Evolutionary conservation across 345 rosid genomes (phyloP).

Genomic region (Hypericum androsaemum): DNA sequence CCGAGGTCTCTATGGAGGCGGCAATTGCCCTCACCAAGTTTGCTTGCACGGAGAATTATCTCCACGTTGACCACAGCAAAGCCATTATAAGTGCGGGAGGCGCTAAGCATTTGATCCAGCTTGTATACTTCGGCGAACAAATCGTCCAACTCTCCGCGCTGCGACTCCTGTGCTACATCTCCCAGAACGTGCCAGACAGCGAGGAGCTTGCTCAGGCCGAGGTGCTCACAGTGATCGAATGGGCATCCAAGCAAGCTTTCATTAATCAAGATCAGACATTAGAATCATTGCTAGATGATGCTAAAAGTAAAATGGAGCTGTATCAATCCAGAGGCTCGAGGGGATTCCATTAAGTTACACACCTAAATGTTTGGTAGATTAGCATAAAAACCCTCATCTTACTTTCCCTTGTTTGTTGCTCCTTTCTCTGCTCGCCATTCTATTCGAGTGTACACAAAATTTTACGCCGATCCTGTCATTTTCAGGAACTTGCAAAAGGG

Average conservation of each 20-base stretch:
- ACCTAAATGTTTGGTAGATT: not conserved
- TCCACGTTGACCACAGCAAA: conserved; percentile 66
- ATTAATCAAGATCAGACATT: conserved; percentile 35
- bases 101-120: conserved; percentile 61
- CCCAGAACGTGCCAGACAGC: conserved; percentile 74
- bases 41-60: conserved; percentile 64
- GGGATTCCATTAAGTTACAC: conserved; percentile 40
- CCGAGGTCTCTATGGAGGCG: conserved; percentile 58
- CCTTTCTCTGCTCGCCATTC: too few species aligned
- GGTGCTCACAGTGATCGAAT: conserved; percentile 67
- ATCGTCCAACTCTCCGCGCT: conserved; percentile 48
- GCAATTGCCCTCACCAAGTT: conserved; percentile 65
- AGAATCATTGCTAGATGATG: conserved; percentile 45
- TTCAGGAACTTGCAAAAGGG: too few species aligned
- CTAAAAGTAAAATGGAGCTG: conserved; percentile 73
- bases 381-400: conserved; percentile 3
- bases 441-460: too few species aligned
- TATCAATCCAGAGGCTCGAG: conserved; percentile 86
- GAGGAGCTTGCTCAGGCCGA: conserved; percentile 69
- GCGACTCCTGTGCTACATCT: conserved; percentile 59
- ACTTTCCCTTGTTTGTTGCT: too few species aligned
- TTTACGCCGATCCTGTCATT: too few species aligned
- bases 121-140: conserved; percentile 75
- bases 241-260: conserved; percentile 68
- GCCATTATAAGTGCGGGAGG: conserved; percentile 79